Conservation (phyloP, 345 rosid species). For the Rhodomyrtus tomentosa region DNA sequence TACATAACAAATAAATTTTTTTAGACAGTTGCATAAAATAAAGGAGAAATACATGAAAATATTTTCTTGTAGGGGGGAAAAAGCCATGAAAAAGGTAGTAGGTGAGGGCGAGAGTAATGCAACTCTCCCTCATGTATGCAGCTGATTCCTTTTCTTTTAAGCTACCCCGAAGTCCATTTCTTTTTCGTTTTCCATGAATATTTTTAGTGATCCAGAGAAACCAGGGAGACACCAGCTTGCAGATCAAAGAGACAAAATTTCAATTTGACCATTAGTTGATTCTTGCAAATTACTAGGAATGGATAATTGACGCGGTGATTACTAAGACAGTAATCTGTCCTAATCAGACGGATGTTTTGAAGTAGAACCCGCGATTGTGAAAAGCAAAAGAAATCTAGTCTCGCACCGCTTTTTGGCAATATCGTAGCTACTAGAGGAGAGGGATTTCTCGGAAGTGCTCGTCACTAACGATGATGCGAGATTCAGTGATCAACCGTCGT, state of each 20-base stretch:
- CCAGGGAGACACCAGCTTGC: background rate
- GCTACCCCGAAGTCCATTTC: background rate
- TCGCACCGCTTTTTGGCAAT: no score
- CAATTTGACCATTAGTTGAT: background rate
- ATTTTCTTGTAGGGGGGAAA: background rate
- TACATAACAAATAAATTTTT: background rate
- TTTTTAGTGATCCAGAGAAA: background rate
- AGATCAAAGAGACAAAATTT: background rate
- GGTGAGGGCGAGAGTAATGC: background rate
- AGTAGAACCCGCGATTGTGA: background rate
- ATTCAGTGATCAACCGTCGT: no score
- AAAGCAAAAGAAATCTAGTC: background rate
- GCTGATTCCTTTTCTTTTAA: background rate
- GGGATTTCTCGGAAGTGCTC: no score
- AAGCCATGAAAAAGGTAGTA: background rate
- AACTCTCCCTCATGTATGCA: background rate
- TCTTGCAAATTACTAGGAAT: background rate
- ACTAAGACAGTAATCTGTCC: background rate
- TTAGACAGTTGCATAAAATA: background rate
- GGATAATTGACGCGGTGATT: background rate
- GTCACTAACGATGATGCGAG: no score
- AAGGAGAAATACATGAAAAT: background rate
- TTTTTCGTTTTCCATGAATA: background rate
- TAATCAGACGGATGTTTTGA: background rate
- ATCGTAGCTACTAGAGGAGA: no score